A percentile compares a stretch with the other conserved stretches of the same genome.
Conservation (phyloP, 768 basidiomycete species). For the Leccinellum luteum region DNA sequence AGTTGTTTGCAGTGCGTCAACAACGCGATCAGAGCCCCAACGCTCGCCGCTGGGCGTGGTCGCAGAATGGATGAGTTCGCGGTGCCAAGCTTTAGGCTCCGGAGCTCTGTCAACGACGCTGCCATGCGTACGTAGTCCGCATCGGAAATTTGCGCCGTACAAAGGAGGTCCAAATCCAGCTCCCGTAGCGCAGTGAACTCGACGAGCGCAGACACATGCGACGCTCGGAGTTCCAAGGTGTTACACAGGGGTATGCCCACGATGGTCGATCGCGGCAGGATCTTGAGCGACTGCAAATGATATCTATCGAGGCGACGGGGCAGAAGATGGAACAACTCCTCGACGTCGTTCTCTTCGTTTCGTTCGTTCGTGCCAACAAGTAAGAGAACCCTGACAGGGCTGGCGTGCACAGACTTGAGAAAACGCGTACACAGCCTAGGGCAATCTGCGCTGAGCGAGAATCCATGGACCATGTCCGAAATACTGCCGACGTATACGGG, state of each 20-base stretch:
- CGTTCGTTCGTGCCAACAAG: conserved; percentile 6
- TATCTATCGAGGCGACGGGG: conserved; percentile 12
- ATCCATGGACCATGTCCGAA: conserved; percentile 9
- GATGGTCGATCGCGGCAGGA: conserved; percentile 4
- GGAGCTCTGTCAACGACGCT: conserved; percentile 6
- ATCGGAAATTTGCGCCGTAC: conserved; percentile 8
- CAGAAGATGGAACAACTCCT: conserved; percentile 8
- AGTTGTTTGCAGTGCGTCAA: conserved; percentile 11
- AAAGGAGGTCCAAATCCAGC: conserved; percentile 18
- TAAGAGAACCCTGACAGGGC: conserved; percentile 9
- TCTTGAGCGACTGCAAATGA: conserved; percentile 2
- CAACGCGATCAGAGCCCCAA: conserved; percentile 13
- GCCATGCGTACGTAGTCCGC: conserved; percentile 12
- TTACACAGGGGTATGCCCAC: not conserved
- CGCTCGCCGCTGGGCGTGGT: conserved; percentile 5
- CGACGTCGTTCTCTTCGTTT: not conserved
- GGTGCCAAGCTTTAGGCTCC: conserved; percentile 16
- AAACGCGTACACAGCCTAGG: conserved; percentile 6
- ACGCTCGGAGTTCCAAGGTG: not conserved
- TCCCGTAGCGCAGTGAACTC: conserved; percentile 12
- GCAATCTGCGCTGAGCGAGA: conserved; percentile 9
- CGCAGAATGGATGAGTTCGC: conserved; percentile 1
- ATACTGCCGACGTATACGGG: conserved; percentile 12
- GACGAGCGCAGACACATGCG: conserved; percentile 8
- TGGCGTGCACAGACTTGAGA: conserved; percentile 9